phyloP scores from a whole-genome alignment of 768 basidiomycete species.

The Gloeophyllum trabeum region DNA sequence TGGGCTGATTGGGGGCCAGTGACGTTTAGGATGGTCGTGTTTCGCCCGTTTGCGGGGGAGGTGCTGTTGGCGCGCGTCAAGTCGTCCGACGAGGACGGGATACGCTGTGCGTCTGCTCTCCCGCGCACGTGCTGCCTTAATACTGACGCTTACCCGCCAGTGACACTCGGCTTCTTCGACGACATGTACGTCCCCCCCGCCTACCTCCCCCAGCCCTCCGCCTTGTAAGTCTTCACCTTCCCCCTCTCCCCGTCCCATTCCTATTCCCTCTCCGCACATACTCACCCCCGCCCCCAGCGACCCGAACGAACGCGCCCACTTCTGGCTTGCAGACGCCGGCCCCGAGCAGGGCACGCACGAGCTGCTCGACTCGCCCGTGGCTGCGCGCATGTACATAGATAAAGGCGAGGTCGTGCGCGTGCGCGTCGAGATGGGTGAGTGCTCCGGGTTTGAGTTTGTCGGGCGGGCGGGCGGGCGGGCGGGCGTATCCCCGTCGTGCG shows the following conservation, averaged over 20 bases:
- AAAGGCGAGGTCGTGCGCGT: slow-evolving; percentile 65
- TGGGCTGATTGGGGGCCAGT: slow-evolving; percentile 30
- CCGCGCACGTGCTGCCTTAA: neutral
- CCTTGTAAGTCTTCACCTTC: slow-evolving; percentile 49
- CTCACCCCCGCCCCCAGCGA: slow-evolving; percentile 53
- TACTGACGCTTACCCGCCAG: slow-evolving; percentile 35
- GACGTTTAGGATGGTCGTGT: slow-evolving; percentile 82
- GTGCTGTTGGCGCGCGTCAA: slow-evolving; percentile 85
- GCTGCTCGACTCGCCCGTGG: slow-evolving; percentile 55
- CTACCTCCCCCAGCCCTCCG: slow-evolving; percentile 72
- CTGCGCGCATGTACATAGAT: slow-evolving; percentile 75
- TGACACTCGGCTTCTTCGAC: slow-evolving; percentile 87
- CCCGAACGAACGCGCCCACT: slow-evolving; percentile 72
- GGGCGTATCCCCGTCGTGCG: no score
- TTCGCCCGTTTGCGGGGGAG: slow-evolving; percentile 85
- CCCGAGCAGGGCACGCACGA: slow-evolving; percentile 38
- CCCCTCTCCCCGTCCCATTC: neutral
- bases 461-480: no score
- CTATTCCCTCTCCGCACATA: neutral
- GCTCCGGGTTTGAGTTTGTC: slow-evolving; percentile 79
- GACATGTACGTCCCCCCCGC: slow-evolving; percentile 78
- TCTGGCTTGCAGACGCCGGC: slow-evolving; percentile 61
- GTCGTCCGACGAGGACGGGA: slow-evolving; percentile 75
- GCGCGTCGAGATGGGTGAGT: slow-evolving; percentile 73
- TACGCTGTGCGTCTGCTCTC: slow-evolving; percentile 49